phyloP scores from a whole-genome alignment of 2,329 filamentous ascomycete species.

The Calonectria hongkongensis region DNA sequence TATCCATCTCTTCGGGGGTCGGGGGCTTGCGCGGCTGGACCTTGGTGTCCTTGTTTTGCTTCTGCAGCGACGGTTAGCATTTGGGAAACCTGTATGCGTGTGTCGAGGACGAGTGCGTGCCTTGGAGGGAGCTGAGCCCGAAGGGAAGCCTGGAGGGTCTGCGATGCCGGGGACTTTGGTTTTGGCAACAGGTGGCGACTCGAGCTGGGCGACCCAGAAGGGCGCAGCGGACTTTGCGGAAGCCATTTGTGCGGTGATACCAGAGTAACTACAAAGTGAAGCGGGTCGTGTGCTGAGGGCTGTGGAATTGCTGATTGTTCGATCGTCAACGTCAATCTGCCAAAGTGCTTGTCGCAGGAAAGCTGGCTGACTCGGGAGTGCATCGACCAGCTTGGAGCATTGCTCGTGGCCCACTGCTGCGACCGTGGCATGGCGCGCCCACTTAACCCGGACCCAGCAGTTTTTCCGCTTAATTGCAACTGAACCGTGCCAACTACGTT shows the following conservation, averaged over 20 bases:
- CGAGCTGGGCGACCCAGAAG: constrained; percentile 89
- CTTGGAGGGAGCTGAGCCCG: constrained; percentile 74
- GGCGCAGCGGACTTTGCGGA: constrained; percentile 69
- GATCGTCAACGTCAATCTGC: constrained; percentile 11
- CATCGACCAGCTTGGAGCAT: constrained; percentile 44
- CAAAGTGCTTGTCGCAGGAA: constrained; percentile 32
- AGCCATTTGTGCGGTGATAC: constrained; percentile 47
- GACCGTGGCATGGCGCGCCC: constrained; percentile 34
- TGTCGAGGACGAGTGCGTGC: constrained; percentile 59
- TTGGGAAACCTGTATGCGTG: not conserved
- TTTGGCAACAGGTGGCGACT: constrained; percentile 79
- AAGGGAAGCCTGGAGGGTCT: constrained; percentile 90
- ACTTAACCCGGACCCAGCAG: constrained; percentile 35
- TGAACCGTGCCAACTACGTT: constrained; percentile 44
- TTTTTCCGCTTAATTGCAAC: constrained; percentile 56
- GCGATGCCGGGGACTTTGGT: constrained; percentile 81
- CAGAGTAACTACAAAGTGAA: not conserved
- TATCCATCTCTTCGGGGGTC: constrained; percentile 91
- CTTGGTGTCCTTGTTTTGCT: constrained; percentile 71
- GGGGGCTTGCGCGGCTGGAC: constrained; percentile 77
- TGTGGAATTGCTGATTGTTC: not conserved
- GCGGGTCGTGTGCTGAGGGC: not conserved
- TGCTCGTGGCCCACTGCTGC: constrained; percentile 45
- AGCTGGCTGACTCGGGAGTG: constrained; percentile 35
- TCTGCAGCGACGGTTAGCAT: constrained; percentile 58